Percentiles rank a stretch among this genome's conserved stretches.
Evolutionary conservation across 176 grass and related monocot genomes (phyloP).

Genomic region (Tillandsia leiboldiana): DNA sequence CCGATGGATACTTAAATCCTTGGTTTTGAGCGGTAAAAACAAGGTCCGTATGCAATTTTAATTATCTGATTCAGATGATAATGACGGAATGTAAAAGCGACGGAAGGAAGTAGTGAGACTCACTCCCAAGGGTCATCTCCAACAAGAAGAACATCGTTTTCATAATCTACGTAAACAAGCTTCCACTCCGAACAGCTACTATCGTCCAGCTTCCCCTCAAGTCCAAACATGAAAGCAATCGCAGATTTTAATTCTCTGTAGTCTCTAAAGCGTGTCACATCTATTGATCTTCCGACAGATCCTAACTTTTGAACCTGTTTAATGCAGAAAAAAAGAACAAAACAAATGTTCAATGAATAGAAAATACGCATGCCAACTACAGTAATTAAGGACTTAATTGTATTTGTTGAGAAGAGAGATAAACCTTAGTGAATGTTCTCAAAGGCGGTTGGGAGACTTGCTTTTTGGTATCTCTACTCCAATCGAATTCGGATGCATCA

Average conservation of each 20-base stretch:
- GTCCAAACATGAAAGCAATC: conserved; percentile 82
- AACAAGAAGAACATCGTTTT: conserved; percentile 91
- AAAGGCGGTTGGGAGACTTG: conserved; percentile 43
- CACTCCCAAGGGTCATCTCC: conserved; percentile 99
- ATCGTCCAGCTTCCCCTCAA: conserved; percentile 74
- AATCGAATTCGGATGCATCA: conserved; percentile 38
- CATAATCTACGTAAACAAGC: conserved; percentile 94
- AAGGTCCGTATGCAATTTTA: not conserved
- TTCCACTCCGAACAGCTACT: conserved; percentile 78
- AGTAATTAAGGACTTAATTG: not conserved
- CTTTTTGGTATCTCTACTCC: conserved; percentile 35
- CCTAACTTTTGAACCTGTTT: conserved; percentile 79
- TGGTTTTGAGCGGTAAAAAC: not conserved
- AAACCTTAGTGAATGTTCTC: conserved; percentile 93
- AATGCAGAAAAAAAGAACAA: conserved; percentile 6
- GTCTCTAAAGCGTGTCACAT: conserved; percentile 86
- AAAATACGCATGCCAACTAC: no score
- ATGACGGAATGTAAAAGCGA: not conserved
- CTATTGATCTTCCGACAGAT: conserved; percentile 93
- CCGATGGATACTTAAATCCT: no score
- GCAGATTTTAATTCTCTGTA: conserved; percentile 79
- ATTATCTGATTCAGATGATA: not conserved
- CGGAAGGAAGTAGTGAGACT: conserved; percentile 8
- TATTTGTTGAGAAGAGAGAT: not conserved
- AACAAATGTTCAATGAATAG: not conserved